These are phyloP conservation scores for Pyrenochaeta sp. DNA, from an alignment of 2,329 filamentous ascomycete species.

Conservation along the genomic window DNA sequence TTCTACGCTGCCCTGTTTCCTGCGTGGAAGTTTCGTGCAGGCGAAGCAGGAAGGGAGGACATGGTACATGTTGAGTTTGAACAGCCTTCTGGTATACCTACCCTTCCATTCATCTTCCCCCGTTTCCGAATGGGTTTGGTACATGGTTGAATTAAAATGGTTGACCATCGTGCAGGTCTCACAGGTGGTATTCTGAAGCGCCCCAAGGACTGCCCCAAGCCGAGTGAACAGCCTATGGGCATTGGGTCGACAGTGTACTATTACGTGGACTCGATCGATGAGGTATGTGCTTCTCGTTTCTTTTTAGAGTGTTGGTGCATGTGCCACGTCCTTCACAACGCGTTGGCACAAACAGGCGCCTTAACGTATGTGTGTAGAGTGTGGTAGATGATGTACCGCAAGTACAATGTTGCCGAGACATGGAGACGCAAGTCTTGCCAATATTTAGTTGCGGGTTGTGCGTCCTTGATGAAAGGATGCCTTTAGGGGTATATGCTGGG, in stretches of 20 bases:
- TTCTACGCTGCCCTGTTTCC: conserved; percentile 31
- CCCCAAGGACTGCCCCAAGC: conserved; percentile 11
- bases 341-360: not conserved
- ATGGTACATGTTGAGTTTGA: conserved; percentile 20
- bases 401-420: conserved; percentile 15
- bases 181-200: conserved; percentile 28
- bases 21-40: conserved; percentile 19
- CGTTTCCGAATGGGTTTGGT: not conserved
- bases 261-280: conserved; percentile 22
- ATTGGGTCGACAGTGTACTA: conserved; percentile 27
- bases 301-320: not conserved
- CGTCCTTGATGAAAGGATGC: not conserved
- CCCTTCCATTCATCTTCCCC: no score
- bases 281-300: conserved; percentile 14
- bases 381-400: conserved; percentile 4
- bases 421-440: conserved; percentile 9
- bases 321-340: not conserved
- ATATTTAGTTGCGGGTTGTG: conserved; percentile 12
- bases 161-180: conserved; percentile 13
- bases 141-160: not conserved
- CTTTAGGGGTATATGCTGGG: not conserved
- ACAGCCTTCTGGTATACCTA: conserved; percentile 18
- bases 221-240: conserved; percentile 23
- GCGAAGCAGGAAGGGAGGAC: not conserved
- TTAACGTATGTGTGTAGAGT: not conserved